Evolutionary conservation across 2,329 filamentous ascomycete genomes (phyloP), one percentile per base, ranked within the genome.

Genomic region (Xylariaceae sp.): DNA sequence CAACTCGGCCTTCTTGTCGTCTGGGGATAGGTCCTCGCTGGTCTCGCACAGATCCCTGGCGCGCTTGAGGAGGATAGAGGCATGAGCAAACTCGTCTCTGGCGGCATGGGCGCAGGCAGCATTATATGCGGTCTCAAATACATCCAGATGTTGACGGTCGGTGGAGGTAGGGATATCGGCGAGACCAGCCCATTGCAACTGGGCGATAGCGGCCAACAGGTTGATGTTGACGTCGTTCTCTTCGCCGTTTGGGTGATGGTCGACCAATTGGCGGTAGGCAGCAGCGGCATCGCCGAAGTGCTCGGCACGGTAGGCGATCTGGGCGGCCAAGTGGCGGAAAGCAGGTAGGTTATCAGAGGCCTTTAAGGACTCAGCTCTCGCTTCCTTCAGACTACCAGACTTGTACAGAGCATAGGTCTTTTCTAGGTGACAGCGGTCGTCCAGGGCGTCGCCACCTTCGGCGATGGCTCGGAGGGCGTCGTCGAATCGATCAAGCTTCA

Each of bases 351-450:
- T 44, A 10, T 54, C 55, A 10, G 69, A 55, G 14, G 66, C 57
- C n/a, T 39, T 40, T n/a, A 47, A 36, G 16, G 77, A 59, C 14
- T 69, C 51, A 2, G 61, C 65, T 21, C 77, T 74, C 17, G 88
- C 87, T 45, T 84, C 82, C 17, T 76, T 70, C 1, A 88, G 75
- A 53, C 82, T 75, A 20, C 86, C 86, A 1, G 80, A 77, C 70
- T 91, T 93, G 70, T 93, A 94, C 17, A 91, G 75, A n/a, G 86
- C 84, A 69, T 94, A 94, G 2, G 85, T 80, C 62, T 83, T 83
- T 65, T 91, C 88, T 35, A 91, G 73, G 14, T 68, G 60, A 54
- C 83, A 87, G 46, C 68, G 67, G 32, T 77, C 70, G 61, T 83
- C 79, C 46, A 91, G 68, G 52, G 69, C 72, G 47, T 77, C 71